Evolutionary conservation across 495 filamentous ascomycete species (phyloP).

Genomic region (Parmelia sp.): DNA sequence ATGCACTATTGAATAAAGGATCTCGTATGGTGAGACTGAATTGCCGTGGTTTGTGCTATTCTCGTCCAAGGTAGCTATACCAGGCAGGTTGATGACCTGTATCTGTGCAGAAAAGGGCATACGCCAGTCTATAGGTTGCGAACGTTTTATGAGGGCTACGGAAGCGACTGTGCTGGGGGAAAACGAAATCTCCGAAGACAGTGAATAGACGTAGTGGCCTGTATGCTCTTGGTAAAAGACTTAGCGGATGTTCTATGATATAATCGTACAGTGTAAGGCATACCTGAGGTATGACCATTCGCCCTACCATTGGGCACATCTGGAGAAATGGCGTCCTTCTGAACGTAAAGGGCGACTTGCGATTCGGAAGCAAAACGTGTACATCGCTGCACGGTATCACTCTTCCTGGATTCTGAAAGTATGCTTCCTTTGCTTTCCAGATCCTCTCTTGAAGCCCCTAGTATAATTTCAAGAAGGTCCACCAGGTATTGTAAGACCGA

Average conservation of each 20-base stretch:
- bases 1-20: slow-evolving; percentile 81
- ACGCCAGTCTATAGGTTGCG: slow-evolving; percentile 73
- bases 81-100: slow-evolving; percentile 85
- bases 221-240: slow-evolving; percentile 7
- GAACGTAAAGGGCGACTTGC: slow-evolving; percentile 81
- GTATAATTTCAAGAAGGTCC: slow-evolving; percentile 70
- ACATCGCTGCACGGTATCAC: slow-evolving; percentile 80
- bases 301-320: slow-evolving; percentile 46
- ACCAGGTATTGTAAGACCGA: slow-evolving; percentile 71
- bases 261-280: neutral
- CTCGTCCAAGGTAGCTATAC: slow-evolving; percentile 58
- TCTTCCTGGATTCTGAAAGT: slow-evolving; percentile 60
- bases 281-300: slow-evolving; percentile 39
- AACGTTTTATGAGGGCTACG: slow-evolving; percentile 82
- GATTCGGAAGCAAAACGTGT: slow-evolving; percentile 82
- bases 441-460: slow-evolving; percentile 76
- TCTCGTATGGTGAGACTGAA: slow-evolving; percentile 79
- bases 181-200: slow-evolving; percentile 74
- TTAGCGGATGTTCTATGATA: neutral
- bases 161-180: slow-evolving; percentile 73
- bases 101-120: slow-evolving; percentile 77
- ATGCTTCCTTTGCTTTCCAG: slow-evolving; percentile 74
- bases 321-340: slow-evolving; percentile 66
- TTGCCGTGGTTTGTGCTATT: slow-evolving; percentile 58
- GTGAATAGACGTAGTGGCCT: slow-evolving; percentile 60